Base-by-base conservation (phyloP, 306 rosid species). In the Cyclanthera cordifolia region DNA sequence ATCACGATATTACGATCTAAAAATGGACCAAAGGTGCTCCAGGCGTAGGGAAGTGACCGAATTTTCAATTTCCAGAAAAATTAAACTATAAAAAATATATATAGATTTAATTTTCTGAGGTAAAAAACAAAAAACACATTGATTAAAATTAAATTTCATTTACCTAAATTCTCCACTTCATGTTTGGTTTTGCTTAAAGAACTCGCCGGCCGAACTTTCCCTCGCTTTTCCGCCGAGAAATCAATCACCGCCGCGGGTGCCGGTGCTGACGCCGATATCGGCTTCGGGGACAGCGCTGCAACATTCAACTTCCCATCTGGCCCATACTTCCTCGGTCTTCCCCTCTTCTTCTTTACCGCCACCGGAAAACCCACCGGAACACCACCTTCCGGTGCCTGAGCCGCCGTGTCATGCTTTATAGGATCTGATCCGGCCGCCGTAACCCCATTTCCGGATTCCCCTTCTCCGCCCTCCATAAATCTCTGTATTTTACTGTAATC, bases 271-370 rank as follows among this genome's bases (percentile, higher is more conserved):
- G 94, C 88, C 23, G 99, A 93, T 76, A 93, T 87, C 20, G 99
- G 91, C 78, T 84, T 93, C 0, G 95, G 91, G 8, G 96, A 93
- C 72, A 90, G 80, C 53, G 96, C 87, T 83, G 71, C 48, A 16
- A 34, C 54, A 14, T 84, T 74, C 64, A 84, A 86, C 30, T 88
- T 79, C 30, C 99, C 99, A 27, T 90, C 95, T 1, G 89, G 87
- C 8, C 94, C 94, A 32, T 93, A 90, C 94, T 93, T 93, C 76
- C 99, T 87, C n/a, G 99, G 99, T 45, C 99, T 79, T 6, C 99
- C 99, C 45, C 99, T 83, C 81, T 93, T 93, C 87, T 93, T 93
- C 86, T 90, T 93, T 67, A 9, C 88, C 55, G 86, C 78, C 76
- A 69, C 41, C 30, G 82, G 58, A 71, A 39, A 27, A 55, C 58